These are phyloP conservation scores for Pseudocercospora vitis DNA, from an alignment of 2,329 filamentous ascomycete species.

Conservation along the genomic window DNA sequence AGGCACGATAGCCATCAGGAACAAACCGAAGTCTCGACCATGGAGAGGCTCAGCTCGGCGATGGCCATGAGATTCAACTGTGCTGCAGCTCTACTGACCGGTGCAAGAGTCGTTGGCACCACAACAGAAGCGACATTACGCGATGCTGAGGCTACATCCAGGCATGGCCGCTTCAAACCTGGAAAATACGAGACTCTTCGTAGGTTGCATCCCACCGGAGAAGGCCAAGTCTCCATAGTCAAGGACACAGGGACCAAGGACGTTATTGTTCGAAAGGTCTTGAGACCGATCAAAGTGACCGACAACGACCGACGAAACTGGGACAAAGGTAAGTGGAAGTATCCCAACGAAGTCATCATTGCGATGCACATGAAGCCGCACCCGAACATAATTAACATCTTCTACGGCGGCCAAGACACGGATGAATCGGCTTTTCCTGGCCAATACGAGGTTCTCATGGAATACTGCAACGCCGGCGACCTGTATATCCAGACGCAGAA, in stretches of 20 bases:
- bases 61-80: background rate
- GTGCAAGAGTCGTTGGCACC: background rate
- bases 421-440: background rate
- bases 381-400: background rate
- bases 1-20: too few relatives aligned
- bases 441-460: conserved; percentile 1
- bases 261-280: background rate
- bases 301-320: background rate
- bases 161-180: background rate
- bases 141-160: background rate
- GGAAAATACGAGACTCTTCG: background rate
- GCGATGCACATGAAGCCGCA: background rate
- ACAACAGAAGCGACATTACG: background rate
- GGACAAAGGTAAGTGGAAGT: background rate
- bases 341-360: background rate
- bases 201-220: background rate
- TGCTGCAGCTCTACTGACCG: background rate
- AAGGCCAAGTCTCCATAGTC: background rate
- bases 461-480: background rate
- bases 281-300: background rate
- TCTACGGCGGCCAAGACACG: background rate
- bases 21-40: too few relatives aligned
- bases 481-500: background rate
- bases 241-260: background rate
- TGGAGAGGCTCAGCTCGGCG: background rate